These are phyloP conservation scores for Huiozyma naganishii DNA, from an alignment of 805 yeast genomes.

Conservation along the genomic window DNA sequence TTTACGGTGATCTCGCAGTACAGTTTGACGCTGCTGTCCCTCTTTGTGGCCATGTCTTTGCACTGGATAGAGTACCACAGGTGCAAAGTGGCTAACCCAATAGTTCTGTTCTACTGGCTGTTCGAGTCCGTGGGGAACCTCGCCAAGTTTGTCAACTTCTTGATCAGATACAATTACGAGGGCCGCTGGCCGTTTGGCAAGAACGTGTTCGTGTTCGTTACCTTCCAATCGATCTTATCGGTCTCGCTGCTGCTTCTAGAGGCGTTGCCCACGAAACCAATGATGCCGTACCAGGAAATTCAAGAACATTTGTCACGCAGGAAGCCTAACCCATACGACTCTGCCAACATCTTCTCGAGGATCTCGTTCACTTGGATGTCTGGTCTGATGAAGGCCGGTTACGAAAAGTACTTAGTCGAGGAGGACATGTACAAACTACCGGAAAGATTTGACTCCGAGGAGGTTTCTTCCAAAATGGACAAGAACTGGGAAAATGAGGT, in stretches of 20 bases:
- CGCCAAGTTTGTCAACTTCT: conserved; percentile 33
- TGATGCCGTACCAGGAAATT: conserved; percentile 34
- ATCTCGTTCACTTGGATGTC: conserved; percentile 90
- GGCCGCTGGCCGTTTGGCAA: conserved; percentile 20
- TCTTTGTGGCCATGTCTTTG: conserved; percentile 42
- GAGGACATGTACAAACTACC: conserved; percentile 78
- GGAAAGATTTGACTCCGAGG: conserved; percentile 43
- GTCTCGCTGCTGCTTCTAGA: conserved; percentile 27
- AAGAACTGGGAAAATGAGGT: conserved; percentile 51
- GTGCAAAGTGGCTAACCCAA: conserved; percentile 52
- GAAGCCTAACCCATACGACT: conserved; percentile 30
- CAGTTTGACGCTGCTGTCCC: conserved; percentile 27
- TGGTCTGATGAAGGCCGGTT: conserved; percentile 69
- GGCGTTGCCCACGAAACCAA: conserved; percentile 32
- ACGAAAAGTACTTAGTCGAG: conserved; percentile 40
- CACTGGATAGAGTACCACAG: conserved; percentile 68
- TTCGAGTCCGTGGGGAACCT: conserved; percentile 38
- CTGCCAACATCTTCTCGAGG: conserved; percentile 56
- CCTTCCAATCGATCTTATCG: conserved; percentile 26
- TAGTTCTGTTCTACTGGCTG: conserved; percentile 68
- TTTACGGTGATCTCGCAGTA: conserved; percentile 14
- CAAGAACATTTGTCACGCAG: conserved; percentile 21
- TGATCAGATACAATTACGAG: conserved; percentile 27
- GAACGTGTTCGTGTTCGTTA: conserved; percentile 21
- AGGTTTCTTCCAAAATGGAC: conserved; percentile 40